These are phyloP conservation scores for Aureobasidium lini DNA, from an alignment of 2,329 filamentous ascomycete genomes.

Conservation along the genomic window DNA sequence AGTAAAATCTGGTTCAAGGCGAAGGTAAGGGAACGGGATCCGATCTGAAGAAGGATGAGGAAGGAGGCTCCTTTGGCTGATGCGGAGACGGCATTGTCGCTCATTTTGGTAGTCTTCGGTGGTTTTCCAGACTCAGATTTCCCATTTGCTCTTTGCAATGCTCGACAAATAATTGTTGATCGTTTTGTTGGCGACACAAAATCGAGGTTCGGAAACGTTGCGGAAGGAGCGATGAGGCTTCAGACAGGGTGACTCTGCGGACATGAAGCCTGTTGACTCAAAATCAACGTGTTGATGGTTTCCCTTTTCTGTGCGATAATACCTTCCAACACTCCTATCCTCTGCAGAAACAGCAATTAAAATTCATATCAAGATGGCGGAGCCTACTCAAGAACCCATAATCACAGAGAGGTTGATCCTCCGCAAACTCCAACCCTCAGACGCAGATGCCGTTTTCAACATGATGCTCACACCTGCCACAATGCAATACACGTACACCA, in stretches of 20 bases:
- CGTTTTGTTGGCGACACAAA: neutral
- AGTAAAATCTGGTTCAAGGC: slow-evolving; percentile 84
- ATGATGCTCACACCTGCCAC: neutral
- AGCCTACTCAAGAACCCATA: neutral
- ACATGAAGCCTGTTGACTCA: neutral
- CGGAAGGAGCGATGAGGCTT: neutral
- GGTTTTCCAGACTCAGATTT: neutral
- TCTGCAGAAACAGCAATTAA: too few species aligned
- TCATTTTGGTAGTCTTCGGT: slow-evolving; percentile 15
- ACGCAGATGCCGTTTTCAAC: neutral
- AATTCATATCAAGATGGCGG: neutral
- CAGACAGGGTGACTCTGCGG: neutral
- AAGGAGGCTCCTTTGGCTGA: slow-evolving; percentile 69
- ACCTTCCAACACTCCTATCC: too few species aligned
- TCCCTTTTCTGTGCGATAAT: too few species aligned
- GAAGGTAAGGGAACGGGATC: slow-evolving; percentile 84
- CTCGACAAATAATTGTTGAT: neutral
- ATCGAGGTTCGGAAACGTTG: neutral
- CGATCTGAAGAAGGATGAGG: slow-evolving; percentile 79
- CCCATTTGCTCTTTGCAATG: neutral
- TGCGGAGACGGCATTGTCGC: slow-evolving; percentile 29
- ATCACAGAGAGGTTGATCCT: slow-evolving; percentile 2
- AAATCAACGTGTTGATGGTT: too few species aligned
- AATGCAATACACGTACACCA: neutral
- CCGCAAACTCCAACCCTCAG: neutral